A percentile compares a stretch with the other conserved stretches of the same genome.
phyloP scores from a whole-genome alignment of 768 basidiomycete species.

The Lactarius sanguifluus region DNA sequence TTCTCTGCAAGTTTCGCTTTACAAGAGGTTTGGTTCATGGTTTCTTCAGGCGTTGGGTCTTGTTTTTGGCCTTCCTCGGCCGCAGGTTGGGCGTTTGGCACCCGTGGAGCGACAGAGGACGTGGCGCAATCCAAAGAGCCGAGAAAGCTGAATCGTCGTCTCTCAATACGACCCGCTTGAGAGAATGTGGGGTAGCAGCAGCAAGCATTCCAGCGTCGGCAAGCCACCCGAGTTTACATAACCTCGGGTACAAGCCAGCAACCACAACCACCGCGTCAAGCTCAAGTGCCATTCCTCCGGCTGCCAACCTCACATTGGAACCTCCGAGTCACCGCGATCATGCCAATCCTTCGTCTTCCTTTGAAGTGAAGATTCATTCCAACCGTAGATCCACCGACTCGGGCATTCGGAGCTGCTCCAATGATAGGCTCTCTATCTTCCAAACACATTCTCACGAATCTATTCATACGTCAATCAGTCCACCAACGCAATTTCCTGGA shows the following conservation, averaged over 20 bases:
- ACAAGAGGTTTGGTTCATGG: background rate
- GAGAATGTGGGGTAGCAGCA: background rate
- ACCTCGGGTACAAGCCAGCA: background rate
- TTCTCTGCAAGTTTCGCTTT: background rate
- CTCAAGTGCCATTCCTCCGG: background rate
- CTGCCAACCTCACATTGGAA: background rate
- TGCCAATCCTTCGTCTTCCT: background rate
- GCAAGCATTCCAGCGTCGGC: background rate
- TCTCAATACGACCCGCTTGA: too few species aligned
- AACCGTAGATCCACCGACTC: slow-evolving; percentile 3
- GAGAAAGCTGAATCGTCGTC: background rate
- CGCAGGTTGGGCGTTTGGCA: background rate
- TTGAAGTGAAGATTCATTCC: background rate
- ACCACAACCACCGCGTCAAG: background rate
- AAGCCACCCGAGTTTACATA: background rate
- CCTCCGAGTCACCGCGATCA: too few species aligned
- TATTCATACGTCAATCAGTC: background rate
- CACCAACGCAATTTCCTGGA: background rate
- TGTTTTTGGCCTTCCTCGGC: background rate
- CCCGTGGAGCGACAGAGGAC: background rate
- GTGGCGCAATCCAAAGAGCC: background rate
- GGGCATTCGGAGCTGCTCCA: slow-evolving; percentile 5
- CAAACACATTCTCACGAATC: background rate
- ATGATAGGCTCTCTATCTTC: slow-evolving; percentile 10
- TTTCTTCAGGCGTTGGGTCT: background rate